A percentile compares a stretch with the other conserved stretches of the same genome.
phyloP scores from a whole-genome alignment of 2,329 filamentous ascomycete species.

The Thielaviopsis punctulata region DNA sequence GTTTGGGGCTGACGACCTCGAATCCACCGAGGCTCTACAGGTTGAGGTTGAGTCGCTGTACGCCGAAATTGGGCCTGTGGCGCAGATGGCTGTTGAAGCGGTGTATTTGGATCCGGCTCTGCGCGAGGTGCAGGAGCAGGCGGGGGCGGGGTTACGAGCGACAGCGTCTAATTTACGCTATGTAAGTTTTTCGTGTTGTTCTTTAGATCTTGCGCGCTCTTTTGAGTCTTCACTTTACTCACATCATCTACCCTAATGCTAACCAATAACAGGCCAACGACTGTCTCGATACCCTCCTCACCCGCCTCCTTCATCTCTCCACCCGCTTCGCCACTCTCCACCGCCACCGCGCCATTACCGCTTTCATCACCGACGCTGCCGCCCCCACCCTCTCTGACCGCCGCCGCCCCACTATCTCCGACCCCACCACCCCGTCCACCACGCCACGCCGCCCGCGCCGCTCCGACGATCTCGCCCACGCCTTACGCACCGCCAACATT shows the following conservation, averaged over 20 bases:
- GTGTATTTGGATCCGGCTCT: slow-evolving; percentile 47
- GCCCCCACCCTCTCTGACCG: background rate
- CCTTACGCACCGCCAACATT: background rate
- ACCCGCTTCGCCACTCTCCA: slow-evolving; percentile 27
- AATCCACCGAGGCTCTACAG: slow-evolving; percentile 30
- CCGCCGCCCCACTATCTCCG: background rate
- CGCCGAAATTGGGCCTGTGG: slow-evolving; percentile 49
- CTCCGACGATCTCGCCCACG: background rate
- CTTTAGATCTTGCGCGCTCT: too few species aligned
- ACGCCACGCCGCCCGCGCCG: too few species aligned
- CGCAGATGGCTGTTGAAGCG: slow-evolving; percentile 53
- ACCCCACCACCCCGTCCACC: background rate
- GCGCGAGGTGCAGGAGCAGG: slow-evolving; percentile 25
- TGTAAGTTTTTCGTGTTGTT: slow-evolving; percentile 21
- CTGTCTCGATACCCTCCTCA: slow-evolving; percentile 25
- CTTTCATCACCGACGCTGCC: background rate
- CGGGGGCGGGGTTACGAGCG: slow-evolving; percentile 26
- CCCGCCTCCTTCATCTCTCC: slow-evolving; percentile 25
- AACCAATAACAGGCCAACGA: slow-evolving; percentile 27
- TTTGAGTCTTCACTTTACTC: fast-evolving
- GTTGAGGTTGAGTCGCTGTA: slow-evolving; percentile 53
- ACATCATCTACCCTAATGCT: slow-evolving; percentile 13
- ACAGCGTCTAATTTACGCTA: slow-evolving; percentile 33
- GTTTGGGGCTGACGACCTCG: slow-evolving; percentile 20
- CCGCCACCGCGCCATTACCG: slow-evolving; percentile 12